Evolutionary conservation across 306 rosid genomes (phyloP).

Genomic region (Parietaria judaica): DNA sequence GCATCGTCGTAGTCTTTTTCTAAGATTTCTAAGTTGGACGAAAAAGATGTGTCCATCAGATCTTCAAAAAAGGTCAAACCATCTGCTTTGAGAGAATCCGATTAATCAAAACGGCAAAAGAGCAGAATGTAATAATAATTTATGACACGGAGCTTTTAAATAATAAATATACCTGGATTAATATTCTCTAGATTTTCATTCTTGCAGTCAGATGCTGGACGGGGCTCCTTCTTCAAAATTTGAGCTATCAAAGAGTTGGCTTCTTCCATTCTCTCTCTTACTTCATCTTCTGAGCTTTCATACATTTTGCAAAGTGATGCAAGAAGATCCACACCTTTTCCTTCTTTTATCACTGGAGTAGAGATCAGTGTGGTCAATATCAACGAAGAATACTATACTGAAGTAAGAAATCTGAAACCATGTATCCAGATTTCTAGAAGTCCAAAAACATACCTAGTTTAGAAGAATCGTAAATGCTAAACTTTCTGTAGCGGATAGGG

Average conservation of each 20-base stretch:
- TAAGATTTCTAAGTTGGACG: constrained; percentile 50
- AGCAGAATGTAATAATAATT: background rate
- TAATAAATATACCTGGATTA: constrained; percentile 49
- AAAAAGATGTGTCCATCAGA: constrained; percentile 63
- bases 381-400: constrained; percentile 8
- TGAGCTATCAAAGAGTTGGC: constrained; percentile 65
- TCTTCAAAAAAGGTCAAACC: constrained; percentile 77
- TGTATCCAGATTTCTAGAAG: constrained; percentile 10
- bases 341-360: constrained; percentile 60
- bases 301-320: constrained; percentile 77
- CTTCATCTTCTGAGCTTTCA: constrained; percentile 76
- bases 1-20: constrained; percentile 74
- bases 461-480: constrained; percentile 56
- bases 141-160: constrained; percentile 1
- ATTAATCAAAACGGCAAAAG: constrained; percentile 3
- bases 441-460: constrained; percentile 50
- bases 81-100: constrained; percentile 38
- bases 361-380: constrained; percentile 20
- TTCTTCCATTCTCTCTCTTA: constrained; percentile 72
- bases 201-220: constrained; percentile 61
- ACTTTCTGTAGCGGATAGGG: constrained; percentile 61
- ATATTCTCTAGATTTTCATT: constrained; percentile 58
- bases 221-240: constrained; percentile 71
- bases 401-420: background rate
- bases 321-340: constrained; percentile 70